Evolutionary conservation across 2,329 filamentous ascomycete genomes (phyloP), one percentile per base, ranked within the genome.

Genomic region (Chaetomiaceae sp.): DNA sequence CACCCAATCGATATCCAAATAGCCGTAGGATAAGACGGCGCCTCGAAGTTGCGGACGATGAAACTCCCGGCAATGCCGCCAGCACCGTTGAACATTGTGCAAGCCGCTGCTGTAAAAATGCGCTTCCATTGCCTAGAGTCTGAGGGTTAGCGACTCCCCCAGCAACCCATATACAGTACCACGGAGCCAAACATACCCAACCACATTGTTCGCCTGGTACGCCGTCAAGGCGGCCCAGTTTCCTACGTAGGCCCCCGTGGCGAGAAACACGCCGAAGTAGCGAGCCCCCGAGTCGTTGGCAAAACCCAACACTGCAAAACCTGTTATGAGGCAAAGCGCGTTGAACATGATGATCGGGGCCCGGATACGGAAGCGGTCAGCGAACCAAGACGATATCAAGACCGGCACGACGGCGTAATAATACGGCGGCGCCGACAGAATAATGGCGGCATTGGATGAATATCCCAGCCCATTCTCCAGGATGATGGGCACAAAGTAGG

Each of bases 171-270:
- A 23, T 1, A 13, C 11, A 14, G 11, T n/a, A n/a, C n/a, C n/a
- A n/a, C n/a, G 14, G 25, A 29, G 30, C 3, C 5, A 4, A 5
- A 54, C 53, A 27, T 54, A 62, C 60, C 60, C 60, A 32, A 60
- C 58, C 16, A 85, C 74, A 57, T 84, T 86, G 64, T 84, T 85
- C 14, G 79, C 76, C 62, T 82, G 77, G 58, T 82, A 85, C 0
- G 81, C 76, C 48, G 79, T 83, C 57, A 87, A 69, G 0, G 82
- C 84, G 0, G 84, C 83, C 83, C 84, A 87, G 58, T 87, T 87
- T 4, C 78, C 81, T 4, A 87, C 76, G 58, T 86, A 87, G 1
- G 84, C 82, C 0, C 84, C 84, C 0, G 84, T 87, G 0, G 83
- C 82, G 2, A 87, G 73, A 65, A 79, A 86, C 0, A 81, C 82